Evolutionary conservation across 345 rosid species (phyloP).

Genomic region (Arabidopsis suecica): DNA sequence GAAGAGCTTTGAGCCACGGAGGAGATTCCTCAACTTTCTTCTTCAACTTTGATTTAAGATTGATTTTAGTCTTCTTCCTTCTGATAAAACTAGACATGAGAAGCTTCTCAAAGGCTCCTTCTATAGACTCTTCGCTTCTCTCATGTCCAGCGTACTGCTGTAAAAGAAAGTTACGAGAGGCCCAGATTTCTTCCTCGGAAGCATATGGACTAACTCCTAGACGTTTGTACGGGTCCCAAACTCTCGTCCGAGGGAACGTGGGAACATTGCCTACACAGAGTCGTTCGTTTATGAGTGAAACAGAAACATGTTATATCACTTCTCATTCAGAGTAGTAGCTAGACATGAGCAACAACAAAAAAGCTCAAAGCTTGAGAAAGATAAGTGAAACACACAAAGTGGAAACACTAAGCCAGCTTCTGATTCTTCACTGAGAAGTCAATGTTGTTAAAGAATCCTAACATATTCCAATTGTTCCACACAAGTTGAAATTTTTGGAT

Average conservation of each 20-base stretch:
- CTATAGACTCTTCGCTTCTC: slow-evolving; percentile 89
- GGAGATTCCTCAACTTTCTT: slow-evolving; percentile 98
- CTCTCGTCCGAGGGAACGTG: slow-evolving; percentile 67
- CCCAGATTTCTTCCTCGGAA: slow-evolving; percentile 96
- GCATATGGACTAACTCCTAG: slow-evolving; percentile 81
- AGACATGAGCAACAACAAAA: slow-evolving; percentile 4
- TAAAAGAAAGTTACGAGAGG: slow-evolving; percentile 90
- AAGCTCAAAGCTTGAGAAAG: neutral
- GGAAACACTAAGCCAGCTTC: neutral
- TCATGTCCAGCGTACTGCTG: slow-evolving; percentile 90
- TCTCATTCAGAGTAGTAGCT: neutral
- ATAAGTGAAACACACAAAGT: too few species aligned
- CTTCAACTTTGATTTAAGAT: slow-evolving; percentile 80
- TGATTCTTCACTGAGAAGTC: neutral
- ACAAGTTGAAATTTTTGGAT: slow-evolving; percentile 17
- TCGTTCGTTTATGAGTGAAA: neutral
- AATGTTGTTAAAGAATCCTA: neutral
- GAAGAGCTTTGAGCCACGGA: slow-evolving; percentile 78
- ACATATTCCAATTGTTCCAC: slow-evolving; percentile 5
- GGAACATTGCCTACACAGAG: slow-evolving; percentile 61
- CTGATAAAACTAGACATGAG: slow-evolving; percentile 74
- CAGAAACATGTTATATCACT: neutral
- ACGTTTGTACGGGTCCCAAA: slow-evolving; percentile 94
- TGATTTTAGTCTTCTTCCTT: slow-evolving; percentile 88
- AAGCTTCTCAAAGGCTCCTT: slow-evolving; percentile 95